Evolutionary conservation across 768 basidiomycete species (phyloP).

Genomic region (Suillus subalutaceus): DNA sequence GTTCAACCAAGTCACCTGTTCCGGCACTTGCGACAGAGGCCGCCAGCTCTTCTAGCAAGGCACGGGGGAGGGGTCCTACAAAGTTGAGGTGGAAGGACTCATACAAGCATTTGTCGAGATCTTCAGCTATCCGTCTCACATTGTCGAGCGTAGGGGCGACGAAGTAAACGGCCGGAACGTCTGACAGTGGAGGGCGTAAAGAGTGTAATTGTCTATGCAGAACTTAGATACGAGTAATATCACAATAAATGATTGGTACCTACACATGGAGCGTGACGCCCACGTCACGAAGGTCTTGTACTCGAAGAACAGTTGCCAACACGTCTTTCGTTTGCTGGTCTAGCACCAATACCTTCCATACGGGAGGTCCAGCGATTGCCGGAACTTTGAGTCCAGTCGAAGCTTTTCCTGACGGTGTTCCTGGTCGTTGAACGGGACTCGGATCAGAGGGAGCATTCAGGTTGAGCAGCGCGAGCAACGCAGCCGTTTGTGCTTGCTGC

Average conservation of each 20-base stretch:
- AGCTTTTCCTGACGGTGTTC: conserved; percentile 38
- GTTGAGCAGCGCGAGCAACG: conserved; percentile 84
- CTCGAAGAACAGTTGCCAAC: conserved; percentile 90
- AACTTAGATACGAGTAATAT: conserved; percentile 11
- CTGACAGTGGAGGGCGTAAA: conserved; percentile 82
- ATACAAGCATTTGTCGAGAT: conserved; percentile 87
- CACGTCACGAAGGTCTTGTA: conserved; percentile 94
- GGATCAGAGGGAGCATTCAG: conserved; percentile 50
- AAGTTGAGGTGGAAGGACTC: conserved; percentile 95
- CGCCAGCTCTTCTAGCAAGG: conserved; percentile 92
- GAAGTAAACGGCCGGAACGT: conserved; percentile 98
- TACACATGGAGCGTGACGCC: conserved; percentile 99
- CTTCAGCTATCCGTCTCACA: conserved; percentile 89
- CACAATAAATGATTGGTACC: conserved; percentile 33
- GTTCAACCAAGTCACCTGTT: conserved; percentile 78
- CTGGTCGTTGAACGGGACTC: conserved; percentile 19
- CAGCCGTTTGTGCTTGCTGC: conserved; percentile 86
- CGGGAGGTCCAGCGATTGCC: conserved; percentile 65
- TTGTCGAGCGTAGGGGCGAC: conserved; percentile 88
- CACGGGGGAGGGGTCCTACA: conserved; percentile 86
- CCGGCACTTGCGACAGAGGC: conserved; percentile 83
- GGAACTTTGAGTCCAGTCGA: conserved; percentile 51
- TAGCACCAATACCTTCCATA: conserved; percentile 96
- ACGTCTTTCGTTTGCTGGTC: conserved; percentile 97
- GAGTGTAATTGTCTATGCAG: conserved; percentile 83